phyloP scores from a whole-genome alignment of 345 rosid species.

The Boechera retrofracta region DNA sequence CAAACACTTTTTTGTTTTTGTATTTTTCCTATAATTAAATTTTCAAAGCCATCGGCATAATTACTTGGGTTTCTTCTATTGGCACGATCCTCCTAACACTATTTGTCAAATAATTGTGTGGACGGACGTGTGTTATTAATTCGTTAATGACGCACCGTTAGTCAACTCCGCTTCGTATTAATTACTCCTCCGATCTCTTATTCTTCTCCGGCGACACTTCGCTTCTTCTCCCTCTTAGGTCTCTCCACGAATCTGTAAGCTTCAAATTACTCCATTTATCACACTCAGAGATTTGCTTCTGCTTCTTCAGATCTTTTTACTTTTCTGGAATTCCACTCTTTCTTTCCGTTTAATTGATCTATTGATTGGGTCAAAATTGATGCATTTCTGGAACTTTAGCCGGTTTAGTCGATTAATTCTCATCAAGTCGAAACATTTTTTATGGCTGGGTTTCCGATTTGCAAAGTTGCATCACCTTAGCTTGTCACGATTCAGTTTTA shows the following conservation, averaged over 20 bases:
- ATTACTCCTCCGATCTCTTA: conserved; percentile 12
- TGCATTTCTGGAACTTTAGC: background rate
- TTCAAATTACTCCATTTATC: background rate
- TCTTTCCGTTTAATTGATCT: background rate
- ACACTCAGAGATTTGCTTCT: conserved; percentile 11
- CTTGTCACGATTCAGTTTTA: background rate
- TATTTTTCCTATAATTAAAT: background rate
- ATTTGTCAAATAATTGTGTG: background rate
- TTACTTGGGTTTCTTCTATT: conserved; percentile 2
- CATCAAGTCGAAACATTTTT: background rate
- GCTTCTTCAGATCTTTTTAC: conserved; percentile 19
- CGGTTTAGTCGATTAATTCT: background rate
- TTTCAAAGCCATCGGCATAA: background rate
- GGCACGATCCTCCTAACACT: conserved; percentile 42
- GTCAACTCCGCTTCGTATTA: conserved; percentile 37
- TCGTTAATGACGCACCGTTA: conserved; percentile 20
- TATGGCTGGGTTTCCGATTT: background rate
- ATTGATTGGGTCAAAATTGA: background rate
- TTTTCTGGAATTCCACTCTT: background rate
- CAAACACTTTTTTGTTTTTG: background rate
- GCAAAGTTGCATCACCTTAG: conserved; percentile 25
- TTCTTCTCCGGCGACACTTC: conserved; percentile 29
- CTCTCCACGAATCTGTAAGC: conserved; percentile 27
- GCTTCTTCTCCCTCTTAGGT: background rate
- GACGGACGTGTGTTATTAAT: conserved; percentile 3